Evolutionary conservation across 169 alveolate species (phyloP).

Genomic region (Nephromyces sp.): DNA sequence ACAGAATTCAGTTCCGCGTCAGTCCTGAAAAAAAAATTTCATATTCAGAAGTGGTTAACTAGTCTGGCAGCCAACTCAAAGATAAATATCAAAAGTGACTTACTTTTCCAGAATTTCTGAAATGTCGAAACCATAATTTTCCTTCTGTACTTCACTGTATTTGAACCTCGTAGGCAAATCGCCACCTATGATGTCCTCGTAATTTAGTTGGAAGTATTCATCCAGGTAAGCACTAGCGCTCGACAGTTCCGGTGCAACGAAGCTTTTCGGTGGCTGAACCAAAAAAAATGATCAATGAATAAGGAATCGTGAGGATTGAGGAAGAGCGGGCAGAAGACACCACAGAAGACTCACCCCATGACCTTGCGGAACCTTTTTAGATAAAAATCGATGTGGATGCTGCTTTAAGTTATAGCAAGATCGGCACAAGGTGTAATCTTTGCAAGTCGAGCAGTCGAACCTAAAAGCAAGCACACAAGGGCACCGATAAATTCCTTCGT

Average conservation of each 20-base stretch:
- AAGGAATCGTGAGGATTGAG: not conserved
- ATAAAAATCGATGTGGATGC: conserved; percentile 23
- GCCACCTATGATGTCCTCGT: conserved; percentile 62
- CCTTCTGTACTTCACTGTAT: conserved; percentile 41
- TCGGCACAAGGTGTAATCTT: conserved; percentile 69
- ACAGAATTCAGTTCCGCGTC: conserved; percentile 52
- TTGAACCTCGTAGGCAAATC: conserved; percentile 55
- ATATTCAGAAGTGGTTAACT: not conserved
- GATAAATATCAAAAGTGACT: not conserved
- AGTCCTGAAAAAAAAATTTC: not conserved
- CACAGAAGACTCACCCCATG: conserved; percentile 8
- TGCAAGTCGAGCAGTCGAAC: conserved; percentile 71
- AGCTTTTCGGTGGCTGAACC: conserved; percentile 16
- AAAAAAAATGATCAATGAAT: too few relatives aligned
- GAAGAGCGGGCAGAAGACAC: not conserved
- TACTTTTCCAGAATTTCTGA: conserved; percentile 52
- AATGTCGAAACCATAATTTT: conserved; percentile 49
- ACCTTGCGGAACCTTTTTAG: conserved; percentile 24
- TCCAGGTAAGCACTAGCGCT: conserved; percentile 37
- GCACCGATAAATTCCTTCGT: too few relatives aligned
- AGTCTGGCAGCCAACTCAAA: too few relatives aligned
- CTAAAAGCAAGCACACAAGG: too few relatives aligned
- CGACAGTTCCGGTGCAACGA: not conserved
- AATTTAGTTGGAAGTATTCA: conserved; percentile 53
- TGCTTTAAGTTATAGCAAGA: conserved; percentile 45